Percentiles rank a stretch among this genome's conserved stretches.
Conservation (phyloP, 2,329 filamentous ascomycete genomes). For the Colletotrichum tanaceti region DNA sequence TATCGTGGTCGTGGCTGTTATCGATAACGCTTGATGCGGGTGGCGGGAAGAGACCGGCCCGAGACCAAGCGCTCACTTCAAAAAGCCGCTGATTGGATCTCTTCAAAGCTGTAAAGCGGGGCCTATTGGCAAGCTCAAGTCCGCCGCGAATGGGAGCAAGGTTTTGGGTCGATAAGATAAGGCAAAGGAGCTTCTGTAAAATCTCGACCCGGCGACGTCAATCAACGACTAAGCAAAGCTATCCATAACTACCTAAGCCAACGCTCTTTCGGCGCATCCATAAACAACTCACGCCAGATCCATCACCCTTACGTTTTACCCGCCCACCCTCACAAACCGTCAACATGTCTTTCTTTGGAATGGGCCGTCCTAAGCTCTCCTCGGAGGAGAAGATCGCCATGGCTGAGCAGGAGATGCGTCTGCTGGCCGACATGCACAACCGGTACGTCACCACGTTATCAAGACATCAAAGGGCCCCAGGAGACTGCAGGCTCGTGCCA, state of each 20-base stretch:
- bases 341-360: slow-evolving; percentile 60
- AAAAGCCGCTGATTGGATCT: slow-evolving; percentile 14
- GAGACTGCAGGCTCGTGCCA: neutral
- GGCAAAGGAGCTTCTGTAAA: slow-evolving; percentile 38
- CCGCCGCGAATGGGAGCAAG: neutral
- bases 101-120: neutral
- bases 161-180: slow-evolving; percentile 36
- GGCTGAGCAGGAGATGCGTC: slow-evolving; percentile 96
- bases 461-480: neutral
- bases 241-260: slow-evolving; percentile 17
- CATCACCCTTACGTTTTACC: neutral
- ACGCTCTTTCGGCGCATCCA: slow-evolving; percentile 17
- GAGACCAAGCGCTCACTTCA: neutral
- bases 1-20: slow-evolving; percentile 24
- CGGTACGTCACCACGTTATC: slow-evolving; percentile 68
- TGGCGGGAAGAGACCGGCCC: slow-evolving; percentile 28
- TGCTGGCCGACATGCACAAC: slow-evolving; percentile 98
- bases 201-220: slow-evolving; percentile 41
- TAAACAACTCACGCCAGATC: neutral
- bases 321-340: slow-evolving; percentile 28
- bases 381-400: slow-evolving; percentile 98
- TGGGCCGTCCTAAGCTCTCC: slow-evolving; percentile 80
- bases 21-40: slow-evolving; percentile 22
- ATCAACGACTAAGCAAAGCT: slow-evolving; percentile 14
- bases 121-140: slow-evolving; percentile 2